Evolutionary conservation across 176 grass and related monocot genomes (phyloP).

Genomic region (Ampelocalamus luodianensis): DNA sequence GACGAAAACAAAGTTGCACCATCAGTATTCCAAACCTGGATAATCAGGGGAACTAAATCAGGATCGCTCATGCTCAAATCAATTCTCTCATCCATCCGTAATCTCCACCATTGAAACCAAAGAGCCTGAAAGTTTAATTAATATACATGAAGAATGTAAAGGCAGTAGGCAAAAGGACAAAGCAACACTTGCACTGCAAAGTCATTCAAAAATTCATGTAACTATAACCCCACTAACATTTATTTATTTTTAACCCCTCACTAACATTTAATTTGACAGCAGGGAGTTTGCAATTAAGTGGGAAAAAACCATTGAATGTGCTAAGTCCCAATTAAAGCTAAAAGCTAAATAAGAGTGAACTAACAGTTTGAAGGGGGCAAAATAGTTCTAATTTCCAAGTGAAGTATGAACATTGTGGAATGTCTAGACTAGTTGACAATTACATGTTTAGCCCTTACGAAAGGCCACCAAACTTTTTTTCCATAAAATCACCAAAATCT

Average conservation of each 20-base stretch:
- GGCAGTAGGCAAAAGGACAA: neutral
- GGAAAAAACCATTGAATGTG: neutral
- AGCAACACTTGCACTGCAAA: neutral
- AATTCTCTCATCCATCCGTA: conserved; percentile 97
- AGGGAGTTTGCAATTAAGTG: neutral
- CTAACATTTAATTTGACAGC: neutral
- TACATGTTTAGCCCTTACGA: neutral
- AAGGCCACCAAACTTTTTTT: neutral
- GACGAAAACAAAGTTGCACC: conserved; percentile 9
- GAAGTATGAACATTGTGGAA: neutral
- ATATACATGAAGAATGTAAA: conserved; percentile 41
- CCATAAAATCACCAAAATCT: neutral
- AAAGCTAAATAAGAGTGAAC: conserved; percentile 1
- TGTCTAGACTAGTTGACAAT: neutral
- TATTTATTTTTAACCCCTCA: neutral
- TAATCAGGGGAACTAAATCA: conserved; percentile 96
- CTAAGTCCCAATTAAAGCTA: conserved; percentile 14
- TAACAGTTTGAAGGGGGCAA: neutral
- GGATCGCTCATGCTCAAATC: conserved; percentile 98
- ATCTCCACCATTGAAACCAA: conserved; percentile 88
- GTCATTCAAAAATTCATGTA: neutral
- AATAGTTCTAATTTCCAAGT: conserved; percentile 1
- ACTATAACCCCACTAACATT: neutral
- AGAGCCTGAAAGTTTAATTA: conserved; percentile 65
- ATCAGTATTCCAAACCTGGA: conserved; percentile 68